Base-by-base conservation (phyloP, 1,139 yeast genomes). In the Lodderomyces metapsilosis region DNA sequence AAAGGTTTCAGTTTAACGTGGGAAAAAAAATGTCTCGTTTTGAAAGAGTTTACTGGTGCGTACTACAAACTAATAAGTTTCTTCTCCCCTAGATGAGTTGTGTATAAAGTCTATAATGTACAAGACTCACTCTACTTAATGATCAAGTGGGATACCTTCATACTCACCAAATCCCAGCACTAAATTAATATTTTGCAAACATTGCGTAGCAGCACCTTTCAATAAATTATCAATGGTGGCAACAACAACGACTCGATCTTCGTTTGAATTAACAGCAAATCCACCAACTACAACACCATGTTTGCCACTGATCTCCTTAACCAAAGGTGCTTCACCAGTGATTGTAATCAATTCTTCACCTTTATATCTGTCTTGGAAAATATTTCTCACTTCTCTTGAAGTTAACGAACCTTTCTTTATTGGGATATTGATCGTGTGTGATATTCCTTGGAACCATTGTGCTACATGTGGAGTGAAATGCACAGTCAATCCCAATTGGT, bases 131-230 rank as follows among this genome's bases (percentile, higher is more conserved):
- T 15, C 17, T 28, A 28, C 12, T 15, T 15, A 28, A 28, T 28
- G 17, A 15, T 76, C 80, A 46, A 68, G 69, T 27, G 98, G 98
- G 57, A 94, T 92, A 55, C 98, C 98, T 46, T 84, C 96, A 60
- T 85, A 92, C 67, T 92, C 98, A 40, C 88, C 91, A 65, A 88
- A 92, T 20, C 92, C 92, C 69, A 86, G 69, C 7, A 88, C 85
- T 64, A 92, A 76, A 66, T 92, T 92, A 62, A 92, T 86, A 71
- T 92, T 92, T 68, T 92, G 99, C 64, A 92, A 68, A 66, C 98
- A 92, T 69, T 91, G 99, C 18, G 99, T 92, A 42, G 98, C 95
- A 38, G 99, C 99, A 50, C 99, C 99, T 74, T 92, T 92, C 58
- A 92, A 78, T 59, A 92, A 74, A 64, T 92, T 92, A 62, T 94